Base-by-base conservation (phyloP, 2,329 filamentous ascomycete species). In the Exophiala sideris region DNA sequence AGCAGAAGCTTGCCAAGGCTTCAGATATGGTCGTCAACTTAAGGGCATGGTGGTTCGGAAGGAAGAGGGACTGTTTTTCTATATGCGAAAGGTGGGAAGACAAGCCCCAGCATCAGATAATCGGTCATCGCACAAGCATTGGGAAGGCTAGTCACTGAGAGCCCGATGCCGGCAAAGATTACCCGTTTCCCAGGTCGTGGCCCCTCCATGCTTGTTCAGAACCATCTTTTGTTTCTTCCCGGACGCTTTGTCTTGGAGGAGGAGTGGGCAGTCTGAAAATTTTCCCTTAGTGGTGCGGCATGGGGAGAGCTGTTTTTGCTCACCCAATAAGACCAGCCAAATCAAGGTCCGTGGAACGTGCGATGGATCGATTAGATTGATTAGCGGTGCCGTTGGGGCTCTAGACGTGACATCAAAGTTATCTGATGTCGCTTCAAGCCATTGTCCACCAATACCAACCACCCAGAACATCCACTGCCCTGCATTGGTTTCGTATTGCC, bases 1-100 rank as follows among this genome's bases (percentile, higher is more conserved):
- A 44, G 41, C 41, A 32, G 41, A 44, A 44, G 41, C 41, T 44
- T 29, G 41, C 41, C 41, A 44, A 44, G 41, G 41, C 41, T 44
- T 44, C 41, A 44, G 12, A 24, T n/a, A 20, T 20, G 16, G 40
- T 44, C 41, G 41, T 24, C 21, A 42, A 42, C 16, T 16, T 21
- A 42, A 29, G 24, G 24, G 24, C 24, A 29, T 29, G 2, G 7
- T 29, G 24, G 24, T 29, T 5, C 40, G 40, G 41, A 32, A 24
- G 21, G 21, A 29, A 14, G n/a, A 24, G 12, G 18, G 12, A n/a
- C 20, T 14, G 41, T 44, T 44, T 42, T 44, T 44, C 41, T 44
- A 44, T n/a, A 24, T n/a, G 21, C 11, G 21, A 41, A 21, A 41
- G 18, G 29, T 24, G 18, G 29, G 20, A 44, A 44, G 41, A 38